Evolutionary conservation across 306 rosid species (phyloP), one percentile per base, ranked within the genome.

Genomic region (Cucurbita maxima): DNA sequence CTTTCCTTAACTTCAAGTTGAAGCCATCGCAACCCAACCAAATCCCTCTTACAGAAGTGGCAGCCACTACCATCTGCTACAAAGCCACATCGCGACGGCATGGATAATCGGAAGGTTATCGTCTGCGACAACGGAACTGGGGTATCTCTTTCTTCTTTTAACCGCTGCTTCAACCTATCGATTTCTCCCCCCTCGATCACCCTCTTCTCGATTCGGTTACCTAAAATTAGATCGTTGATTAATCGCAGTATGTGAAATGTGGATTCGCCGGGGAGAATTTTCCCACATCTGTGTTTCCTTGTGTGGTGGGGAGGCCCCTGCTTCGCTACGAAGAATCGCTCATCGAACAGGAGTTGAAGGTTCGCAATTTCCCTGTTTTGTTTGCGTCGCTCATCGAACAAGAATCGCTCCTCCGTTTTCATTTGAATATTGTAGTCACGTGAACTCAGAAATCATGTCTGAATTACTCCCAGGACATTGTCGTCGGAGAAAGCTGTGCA

Each of bases 71-170:
- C 30, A 40, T 64, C 71, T 41, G 34, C 52, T 64, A 18, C 57
- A 6, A 19, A 13, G 8, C 71, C 71, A 4, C 73, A 69, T 60
- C 59, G 72, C 68, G 59, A 13, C 71, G 62, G 0, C 57, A 94
- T 94, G 99, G 97, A 89, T 76, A 91, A 76, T 79, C 84, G 79
- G 80, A 91, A 89, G 56, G 89, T 94, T 77, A 90, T 94, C 86
- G 97, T 94, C 68, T 94, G 99, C 79, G 97, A 94, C 84, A 94
- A 94, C 77, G 99, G 99, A 86, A 94, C 99, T 43, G 99, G 97
- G 77, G 96, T 94, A 82, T 64, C 13, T 76, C 75, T 19, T 43
- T 41, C 36, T 53, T 64, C 79, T 50, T 36, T 36, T 7, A 38
- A 50, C 38, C 10, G 10, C 10, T 51, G 7, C 18, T 48, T 10